A percentile compares a stretch with the other conserved stretches of the same genome.
Conservation (phyloP, 164 flowering plant species). For the Tinospora cordifolia region DNA sequence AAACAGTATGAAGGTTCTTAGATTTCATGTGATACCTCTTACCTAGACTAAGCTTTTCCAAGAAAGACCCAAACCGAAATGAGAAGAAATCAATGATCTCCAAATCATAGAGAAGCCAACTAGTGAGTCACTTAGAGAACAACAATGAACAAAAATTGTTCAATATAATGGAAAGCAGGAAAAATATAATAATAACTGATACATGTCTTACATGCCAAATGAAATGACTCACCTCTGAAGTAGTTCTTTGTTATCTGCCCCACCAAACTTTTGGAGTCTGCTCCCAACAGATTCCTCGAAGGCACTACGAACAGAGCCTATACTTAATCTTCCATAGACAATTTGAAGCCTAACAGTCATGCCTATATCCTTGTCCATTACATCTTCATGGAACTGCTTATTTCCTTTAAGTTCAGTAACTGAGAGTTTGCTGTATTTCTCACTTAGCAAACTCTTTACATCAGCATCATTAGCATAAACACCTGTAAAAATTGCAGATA, state of each 20-base stretch:
- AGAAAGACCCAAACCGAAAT: not conserved
- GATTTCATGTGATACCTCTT: no score
- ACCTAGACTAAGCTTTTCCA: no score
- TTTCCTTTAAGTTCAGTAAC: slow-evolving; percentile 43
- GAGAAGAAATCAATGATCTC: not conserved
- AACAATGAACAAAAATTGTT: not conserved
- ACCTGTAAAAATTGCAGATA: slow-evolving; percentile 33
- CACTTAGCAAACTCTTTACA: slow-evolving; percentile 41
- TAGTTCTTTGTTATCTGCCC: slow-evolving; percentile 66
- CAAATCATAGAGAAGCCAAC: not conserved
- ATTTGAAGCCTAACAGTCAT: slow-evolving; percentile 88
- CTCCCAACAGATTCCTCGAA: slow-evolving; percentile 91
- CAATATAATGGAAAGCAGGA: not conserved
- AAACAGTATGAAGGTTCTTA: no score
- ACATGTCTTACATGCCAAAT: no score
- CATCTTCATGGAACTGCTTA: slow-evolving; percentile 44
- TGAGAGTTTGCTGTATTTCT: slow-evolving; percentile 51
- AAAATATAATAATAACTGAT: not conserved
- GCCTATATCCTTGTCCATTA: slow-evolving; percentile 57
- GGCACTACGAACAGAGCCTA: slow-evolving; percentile 80
- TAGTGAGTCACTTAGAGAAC: not conserved
- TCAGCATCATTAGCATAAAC: slow-evolving; percentile 74
- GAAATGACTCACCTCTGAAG: slow-evolving; percentile 74
- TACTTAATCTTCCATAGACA: slow-evolving; percentile 72
- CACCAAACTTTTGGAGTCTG: slow-evolving; percentile 76